These are phyloP conservation scores for Aspergillaceae sp. DNA, from an alignment of 2,329 filamentous ascomycete genomes.

Conservation along the genomic window DNA sequence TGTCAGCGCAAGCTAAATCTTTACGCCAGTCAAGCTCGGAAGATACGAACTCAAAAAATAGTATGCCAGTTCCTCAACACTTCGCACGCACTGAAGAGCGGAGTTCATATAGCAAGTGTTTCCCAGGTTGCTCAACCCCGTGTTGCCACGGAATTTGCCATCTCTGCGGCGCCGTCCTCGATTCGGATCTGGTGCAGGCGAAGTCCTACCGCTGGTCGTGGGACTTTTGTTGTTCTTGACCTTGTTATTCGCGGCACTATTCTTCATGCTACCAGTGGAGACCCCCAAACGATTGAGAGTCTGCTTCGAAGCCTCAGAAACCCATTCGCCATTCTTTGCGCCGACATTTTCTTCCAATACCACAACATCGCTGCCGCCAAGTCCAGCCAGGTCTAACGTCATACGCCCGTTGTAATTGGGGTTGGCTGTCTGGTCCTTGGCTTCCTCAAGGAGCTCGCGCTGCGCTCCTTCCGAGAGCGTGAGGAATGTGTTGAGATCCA, in stretches of 20 bases:
- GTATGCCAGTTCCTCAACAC: slow-evolving; percentile 83
- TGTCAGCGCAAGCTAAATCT: slow-evolving; percentile 3
- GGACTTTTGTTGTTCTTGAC: slow-evolving; percentile 30
- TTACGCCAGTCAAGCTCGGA: not conserved
- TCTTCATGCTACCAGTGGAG: slow-evolving; percentile 27
- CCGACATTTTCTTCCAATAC: slow-evolving; percentile 74
- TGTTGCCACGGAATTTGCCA: slow-evolving; percentile 63
- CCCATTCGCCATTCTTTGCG: slow-evolving; percentile 47
- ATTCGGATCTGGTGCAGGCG: slow-evolving; percentile 60
- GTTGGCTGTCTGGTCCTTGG: slow-evolving; percentile 63
- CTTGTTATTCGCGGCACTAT: slow-evolving; percentile 20
- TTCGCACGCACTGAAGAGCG: slow-evolving; percentile 85
- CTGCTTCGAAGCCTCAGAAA: slow-evolving; percentile 41
- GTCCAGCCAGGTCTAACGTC: slow-evolving; percentile 56
- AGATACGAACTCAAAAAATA: slow-evolving; percentile 61
- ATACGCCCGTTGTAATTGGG: slow-evolving; percentile 67
- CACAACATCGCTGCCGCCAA: slow-evolving; percentile 65
- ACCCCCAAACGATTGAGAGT: slow-evolving; percentile 45
- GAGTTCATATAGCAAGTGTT: slow-evolving; percentile 99
- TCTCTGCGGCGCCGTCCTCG: slow-evolving; percentile 57
- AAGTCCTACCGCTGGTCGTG: slow-evolving; percentile 55
- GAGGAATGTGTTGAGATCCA: slow-evolving; percentile 56
- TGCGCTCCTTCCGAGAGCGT: slow-evolving; percentile 55
- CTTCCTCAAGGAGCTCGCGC: slow-evolving; percentile 53
- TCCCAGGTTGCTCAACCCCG: slow-evolving; percentile 80